These are phyloP conservation scores for Biscogniauxia marginata DNA, from an alignment of 2,329 filamentous ascomycete genomes.

Conservation along the genomic window DNA sequence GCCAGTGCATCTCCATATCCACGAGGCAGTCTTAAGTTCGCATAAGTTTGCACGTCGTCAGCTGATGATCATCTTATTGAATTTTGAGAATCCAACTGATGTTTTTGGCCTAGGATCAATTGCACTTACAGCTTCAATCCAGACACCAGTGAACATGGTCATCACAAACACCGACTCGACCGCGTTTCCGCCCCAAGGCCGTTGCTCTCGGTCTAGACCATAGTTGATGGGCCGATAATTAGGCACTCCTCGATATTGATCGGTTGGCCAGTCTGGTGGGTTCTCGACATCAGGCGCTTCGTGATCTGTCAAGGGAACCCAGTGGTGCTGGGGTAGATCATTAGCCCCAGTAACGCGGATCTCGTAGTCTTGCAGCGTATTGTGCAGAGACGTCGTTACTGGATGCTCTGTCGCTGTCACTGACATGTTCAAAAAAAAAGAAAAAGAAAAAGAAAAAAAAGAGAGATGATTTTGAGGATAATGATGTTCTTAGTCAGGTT, in stretches of 20 bases:
- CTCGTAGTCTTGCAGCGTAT: slow-evolving; percentile 30
- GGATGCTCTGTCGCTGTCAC: slow-evolving; percentile 24
- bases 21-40: slow-evolving; percentile 1
- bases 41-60: neutral
- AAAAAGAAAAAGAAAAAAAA: neutral
- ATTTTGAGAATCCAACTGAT: neutral
- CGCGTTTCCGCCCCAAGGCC: slow-evolving; percentile 26
- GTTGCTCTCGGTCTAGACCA: slow-evolving; percentile 19
- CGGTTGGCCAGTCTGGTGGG: slow-evolving; percentile 24
- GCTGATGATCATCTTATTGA: neutral
- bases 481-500: neutral
- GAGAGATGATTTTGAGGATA: neutral
- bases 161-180: slow-evolving; percentile 25
- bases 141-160: slow-evolving; percentile 30
- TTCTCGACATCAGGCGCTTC: slow-evolving; percentile 18
- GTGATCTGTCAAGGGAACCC: slow-evolving; percentile 22
- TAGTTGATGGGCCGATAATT: slow-evolving; percentile 28
- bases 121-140: slow-evolving; percentile 26
- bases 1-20: slow-evolving; percentile 5
- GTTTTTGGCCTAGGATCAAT: neutral
- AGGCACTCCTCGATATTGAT: slow-evolving; percentile 27
- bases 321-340: slow-evolving; percentile 9
- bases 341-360: slow-evolving; percentile 22
- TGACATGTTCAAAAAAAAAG: slow-evolving; percentile 16
- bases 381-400: slow-evolving; percentile 16